These are phyloP conservation scores for Starmera caribaea DNA, from an alignment of 805 yeast genomes.

Conservation along the genomic window DNA sequence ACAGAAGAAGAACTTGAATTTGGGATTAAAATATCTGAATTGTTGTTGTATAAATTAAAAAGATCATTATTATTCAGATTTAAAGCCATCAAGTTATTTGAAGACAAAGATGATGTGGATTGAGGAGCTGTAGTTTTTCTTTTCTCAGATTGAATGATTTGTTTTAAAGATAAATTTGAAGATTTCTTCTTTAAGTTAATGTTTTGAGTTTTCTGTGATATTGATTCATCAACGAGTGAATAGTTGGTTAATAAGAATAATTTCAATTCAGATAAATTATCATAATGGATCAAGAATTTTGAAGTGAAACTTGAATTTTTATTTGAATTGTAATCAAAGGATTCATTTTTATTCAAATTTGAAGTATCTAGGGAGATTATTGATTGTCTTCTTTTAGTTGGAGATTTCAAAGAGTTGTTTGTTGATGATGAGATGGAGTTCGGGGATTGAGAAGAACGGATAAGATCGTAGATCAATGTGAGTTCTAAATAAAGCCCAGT, in stretches of 20 bases:
- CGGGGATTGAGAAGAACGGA: constrained; percentile 19
- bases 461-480: constrained; percentile 41
- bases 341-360: constrained; percentile 12
- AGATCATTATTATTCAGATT: too few species aligned
- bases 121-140: too few species aligned
- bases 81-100: too few species aligned
- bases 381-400: not conserved
- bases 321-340: constrained; percentile 27
- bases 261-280: constrained; percentile 45
- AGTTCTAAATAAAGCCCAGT: constrained; percentile 53
- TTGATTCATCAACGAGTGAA: constrained; percentile 13
- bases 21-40: too few species aligned
- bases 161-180: constrained; percentile 15
- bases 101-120: too few species aligned
- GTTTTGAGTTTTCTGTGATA: constrained; percentile 10
- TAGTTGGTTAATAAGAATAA: constrained; percentile 36
- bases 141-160: constrained; percentile 5
- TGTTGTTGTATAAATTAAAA: too few species aligned
- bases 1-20: not conserved
- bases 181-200: constrained; percentile 12
- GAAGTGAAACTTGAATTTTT: constrained; percentile 27
- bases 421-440: not conserved
- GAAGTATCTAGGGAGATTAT: constrained; percentile 4
- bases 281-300: constrained; percentile 48
- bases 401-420: too few species aligned